Conservation (phyloP, 352 stramenopile species). For the Phytophthora chlamydospora region DNA sequence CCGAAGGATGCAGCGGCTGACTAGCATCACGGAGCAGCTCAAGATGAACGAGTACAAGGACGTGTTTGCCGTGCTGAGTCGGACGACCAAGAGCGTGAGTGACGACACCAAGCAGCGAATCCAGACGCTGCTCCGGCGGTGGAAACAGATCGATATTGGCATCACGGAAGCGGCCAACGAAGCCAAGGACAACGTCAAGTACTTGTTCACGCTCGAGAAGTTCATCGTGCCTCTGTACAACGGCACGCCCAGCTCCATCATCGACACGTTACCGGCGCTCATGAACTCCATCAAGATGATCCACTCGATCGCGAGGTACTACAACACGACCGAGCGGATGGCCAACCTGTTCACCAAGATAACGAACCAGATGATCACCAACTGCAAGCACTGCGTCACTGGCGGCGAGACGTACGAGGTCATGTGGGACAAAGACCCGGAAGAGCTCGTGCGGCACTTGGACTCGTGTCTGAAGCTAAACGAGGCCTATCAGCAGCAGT, state of each 20-base stretch:
- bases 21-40: conserved; percentile 98
- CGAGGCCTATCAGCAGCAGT: conserved; percentile 98
- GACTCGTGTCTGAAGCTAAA: conserved; percentile 98
- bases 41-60: conserved; percentile 97
- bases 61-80: conserved; percentile 92
- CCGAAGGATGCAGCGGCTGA: conserved; percentile 96
- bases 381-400: conserved; percentile 96
- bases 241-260: conserved; percentile 96
- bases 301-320: conserved; percentile 98
- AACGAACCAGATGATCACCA: conserved; percentile 99
- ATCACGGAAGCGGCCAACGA: conserved; percentile 98
- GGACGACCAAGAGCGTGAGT: conserved; percentile 84
- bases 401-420: conserved; percentile 85
- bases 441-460: conserved; percentile 94
- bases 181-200: conserved; percentile 99
- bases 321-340: conserved; percentile 99
- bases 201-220: conserved; percentile 98
- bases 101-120: conserved; percentile 94
- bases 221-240: conserved; percentile 93
- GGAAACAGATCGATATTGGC: conserved; percentile 98
- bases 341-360: conserved; percentile 97
- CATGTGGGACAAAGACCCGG: conserved; percentile 95
- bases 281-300: conserved; percentile 99
- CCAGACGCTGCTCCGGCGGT: conserved; percentile 93
- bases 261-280: conserved; percentile 97